A percentile compares a stretch with the other conserved stretches of the same genome.
phyloP scores from a whole-genome alignment of 495 filamentous ascomycete species.

The Schizothecium vesticola region DNA sequence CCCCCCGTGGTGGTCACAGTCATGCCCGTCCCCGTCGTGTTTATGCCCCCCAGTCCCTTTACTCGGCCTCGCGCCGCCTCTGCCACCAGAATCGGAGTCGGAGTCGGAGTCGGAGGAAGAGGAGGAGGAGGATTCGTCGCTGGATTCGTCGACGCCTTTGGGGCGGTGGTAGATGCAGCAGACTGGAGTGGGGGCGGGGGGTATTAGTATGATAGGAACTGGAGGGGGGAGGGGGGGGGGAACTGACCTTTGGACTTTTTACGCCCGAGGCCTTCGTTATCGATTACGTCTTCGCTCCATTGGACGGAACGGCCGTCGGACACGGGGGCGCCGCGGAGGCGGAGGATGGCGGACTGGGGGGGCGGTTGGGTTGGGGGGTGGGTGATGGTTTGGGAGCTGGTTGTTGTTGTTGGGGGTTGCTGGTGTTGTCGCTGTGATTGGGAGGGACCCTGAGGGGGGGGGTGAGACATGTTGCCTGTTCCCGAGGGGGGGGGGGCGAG shows the following conservation, averaged over 20 bases:
- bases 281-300: slow-evolving; percentile 90
- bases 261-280: slow-evolving; percentile 92
- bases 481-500: too few species aligned
- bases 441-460: not conserved
- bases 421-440: not conserved
- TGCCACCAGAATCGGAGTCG: slow-evolving; percentile 36
- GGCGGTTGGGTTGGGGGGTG: slow-evolving; percentile 12
- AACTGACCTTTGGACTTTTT: slow-evolving; percentile 84
- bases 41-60: slow-evolving; percentile 22
- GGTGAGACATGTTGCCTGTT: not conserved
- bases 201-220: not conserved
- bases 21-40: slow-evolving; percentile 33
- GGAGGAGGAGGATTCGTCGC: slow-evolving; percentile 65
- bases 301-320: slow-evolving; percentile 54
- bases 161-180: slow-evolving; percentile 98
- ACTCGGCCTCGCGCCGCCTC: slow-evolving; percentile 20
- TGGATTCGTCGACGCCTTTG: slow-evolving; percentile 77
- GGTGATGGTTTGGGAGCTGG: slow-evolving; percentile 11
- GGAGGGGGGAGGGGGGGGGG: not conserved
- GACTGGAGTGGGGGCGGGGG: slow-evolving; percentile 47
- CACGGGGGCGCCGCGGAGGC: slow-evolving; percentile 38
- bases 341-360: slow-evolving; percentile 34
- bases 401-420: slow-evolving; percentile 11
- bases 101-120: slow-evolving; percentile 42
- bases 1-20: slow-evolving; percentile 33